Evolutionary conservation across 192 early-diverging fungal genomes (phyloP), one percentile per base, ranked within the genome.

Genomic region (Coemansia asiatica): DNA sequence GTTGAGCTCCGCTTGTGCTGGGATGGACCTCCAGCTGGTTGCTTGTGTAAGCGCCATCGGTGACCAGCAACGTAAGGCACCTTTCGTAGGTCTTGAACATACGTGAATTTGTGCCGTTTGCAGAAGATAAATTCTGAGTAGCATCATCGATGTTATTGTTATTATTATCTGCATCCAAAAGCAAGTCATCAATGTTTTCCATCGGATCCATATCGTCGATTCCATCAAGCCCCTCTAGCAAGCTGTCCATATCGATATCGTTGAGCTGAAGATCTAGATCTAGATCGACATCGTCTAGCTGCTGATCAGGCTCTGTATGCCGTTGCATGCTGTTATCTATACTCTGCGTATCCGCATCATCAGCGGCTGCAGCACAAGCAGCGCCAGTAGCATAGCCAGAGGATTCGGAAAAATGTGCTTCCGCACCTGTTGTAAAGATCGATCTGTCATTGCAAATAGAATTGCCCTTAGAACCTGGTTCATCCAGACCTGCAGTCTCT

Each of bases 11-110:
- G 3, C 55, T 1, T 2, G 63, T 55, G 8, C 44, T 26, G 1
- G 63, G 12, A 21, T 35, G 40, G 3, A 54, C 59, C 21, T 75
- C 49, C 13, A 62, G 28, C 49, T 71, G 69, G 0, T 36, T 29
- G n/a, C 8, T 23, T 9, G 64, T 73, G 55, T 71, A 77, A n/a
- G 49, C 57, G 16, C 75, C 63, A 19, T 74, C 69, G 1, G 68
- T 66, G 13, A 77, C 75, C 18, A 69, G 58, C 49, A 82, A 68
- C 27, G 64, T 63, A 64, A 82, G 51, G 28, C 75, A 76, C 26
- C 60, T 76, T 58, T 76, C 79, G 47, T 62, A 67, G 31, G 31
- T 22, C 25, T 62, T 64, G 27, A 68, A 69, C 48, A 16, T 54
- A 6, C 51, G 23, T 4, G 23, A 16, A 8, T 2, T 21, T 2